phyloP scores from a whole-genome alignment of 1,284 basidiomycete genomes.

The Pyrrhoderma lamaoense region DNA sequence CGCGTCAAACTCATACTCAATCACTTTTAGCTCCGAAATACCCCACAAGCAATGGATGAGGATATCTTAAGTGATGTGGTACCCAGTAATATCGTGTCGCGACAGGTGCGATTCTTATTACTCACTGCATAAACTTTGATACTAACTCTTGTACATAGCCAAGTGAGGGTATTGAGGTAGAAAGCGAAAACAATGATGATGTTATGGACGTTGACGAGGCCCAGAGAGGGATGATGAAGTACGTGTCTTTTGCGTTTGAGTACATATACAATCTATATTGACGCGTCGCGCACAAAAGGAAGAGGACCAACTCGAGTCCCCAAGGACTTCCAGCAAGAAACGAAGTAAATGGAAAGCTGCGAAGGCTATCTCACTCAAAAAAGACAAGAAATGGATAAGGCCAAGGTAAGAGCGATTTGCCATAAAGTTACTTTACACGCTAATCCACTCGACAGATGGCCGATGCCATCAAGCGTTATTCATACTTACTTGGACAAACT shows the following conservation, averaged over 20 bases:
- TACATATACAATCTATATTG: no score
- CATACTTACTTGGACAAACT: slow-evolving; percentile 90
- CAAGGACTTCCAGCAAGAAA: slow-evolving; percentile 40
- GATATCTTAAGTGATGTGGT: slow-evolving; percentile 76
- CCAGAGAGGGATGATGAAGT: slow-evolving; percentile 50
- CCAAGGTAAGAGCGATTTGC: slow-evolving; percentile 45
- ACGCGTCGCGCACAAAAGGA: slow-evolving; percentile 15
- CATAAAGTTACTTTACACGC: not conserved
- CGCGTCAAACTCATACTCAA: no score
- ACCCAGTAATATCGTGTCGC: slow-evolving; percentile 76
- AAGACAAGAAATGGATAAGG: slow-evolving; percentile 76
- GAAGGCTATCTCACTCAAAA: slow-evolving; percentile 61
- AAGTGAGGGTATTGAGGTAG: slow-evolving; percentile 58
- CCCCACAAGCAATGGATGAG: slow-evolving; percentile 43
- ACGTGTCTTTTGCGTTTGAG: no score
- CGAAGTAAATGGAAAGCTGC: slow-evolving; percentile 61
- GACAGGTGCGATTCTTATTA: slow-evolving; percentile 45
- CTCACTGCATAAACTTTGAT: slow-evolving; percentile 5
- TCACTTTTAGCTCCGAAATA: not conserved
- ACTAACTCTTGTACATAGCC: slow-evolving; percentile 34
- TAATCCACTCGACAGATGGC: slow-evolving; percentile 48
- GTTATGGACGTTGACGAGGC: slow-evolving; percentile 48
- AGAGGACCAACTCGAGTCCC: slow-evolving; percentile 31
- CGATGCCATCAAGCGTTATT: slow-evolving; percentile 94
- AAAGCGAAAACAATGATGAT: slow-evolving; percentile 57